Conservation (phyloP, 176 grass and related monocot species). For the Phoenix roebelenii region DNA sequence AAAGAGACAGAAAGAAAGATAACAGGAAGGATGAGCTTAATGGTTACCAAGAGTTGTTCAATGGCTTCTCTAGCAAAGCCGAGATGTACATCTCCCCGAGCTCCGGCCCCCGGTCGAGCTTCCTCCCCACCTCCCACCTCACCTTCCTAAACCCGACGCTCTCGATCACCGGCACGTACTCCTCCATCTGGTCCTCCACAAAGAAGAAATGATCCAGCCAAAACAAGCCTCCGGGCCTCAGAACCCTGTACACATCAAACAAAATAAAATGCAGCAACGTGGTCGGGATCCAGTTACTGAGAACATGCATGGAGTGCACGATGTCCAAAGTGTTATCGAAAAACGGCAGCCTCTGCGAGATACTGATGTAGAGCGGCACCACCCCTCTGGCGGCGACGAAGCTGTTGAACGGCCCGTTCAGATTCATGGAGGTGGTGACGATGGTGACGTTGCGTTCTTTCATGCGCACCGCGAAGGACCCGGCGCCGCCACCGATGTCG, state of each 20-base stretch:
- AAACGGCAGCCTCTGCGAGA: slow-evolving; percentile 31
- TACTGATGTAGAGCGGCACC: slow-evolving; percentile 27
- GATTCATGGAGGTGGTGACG: slow-evolving; percentile 34
- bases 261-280: slow-evolving; percentile 28
- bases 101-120: slow-evolving; percentile 35
- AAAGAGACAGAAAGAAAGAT: no score
- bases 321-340: slow-evolving; percentile 43
- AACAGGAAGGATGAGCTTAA: no score
- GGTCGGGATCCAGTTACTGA: slow-evolving; percentile 41
- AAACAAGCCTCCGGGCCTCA: slow-evolving; percentile 36
- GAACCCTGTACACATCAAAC: slow-evolving; percentile 31
- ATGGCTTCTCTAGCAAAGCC: slow-evolving; percentile 39
- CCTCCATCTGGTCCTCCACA: slow-evolving; percentile 29
- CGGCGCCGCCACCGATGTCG: slow-evolving; percentile 32
- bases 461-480: slow-evolving; percentile 32
- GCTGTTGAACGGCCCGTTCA: slow-evolving; percentile 35
- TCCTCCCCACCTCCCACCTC: slow-evolving; percentile 33
- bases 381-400: slow-evolving; percentile 30
- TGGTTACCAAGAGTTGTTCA: slow-evolving; percentile 36
- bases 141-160: slow-evolving; percentile 32
- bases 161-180: slow-evolving; percentile 32
- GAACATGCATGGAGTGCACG: slow-evolving; percentile 44
- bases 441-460: slow-evolving; percentile 31
- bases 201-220: slow-evolving; percentile 51
- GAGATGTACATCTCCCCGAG: slow-evolving; percentile 41